Conservation (phyloP, 352 stramenopile genomes). For the Phytophthora sojae region DNA sequence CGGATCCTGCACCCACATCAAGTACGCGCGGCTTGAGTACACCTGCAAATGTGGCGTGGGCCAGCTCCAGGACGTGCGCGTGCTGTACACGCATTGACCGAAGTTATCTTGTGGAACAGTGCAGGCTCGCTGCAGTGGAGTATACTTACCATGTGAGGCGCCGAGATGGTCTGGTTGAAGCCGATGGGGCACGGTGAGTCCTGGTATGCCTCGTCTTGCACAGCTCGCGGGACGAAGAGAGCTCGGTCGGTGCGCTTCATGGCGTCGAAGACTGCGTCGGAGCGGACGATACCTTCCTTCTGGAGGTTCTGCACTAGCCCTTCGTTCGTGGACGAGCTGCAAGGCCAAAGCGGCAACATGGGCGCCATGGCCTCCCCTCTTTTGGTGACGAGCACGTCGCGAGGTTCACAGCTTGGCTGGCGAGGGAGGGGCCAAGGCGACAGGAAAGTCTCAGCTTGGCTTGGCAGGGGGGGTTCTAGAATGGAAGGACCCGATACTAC, state of each 20-base stretch:
- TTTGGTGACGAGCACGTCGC: neutral
- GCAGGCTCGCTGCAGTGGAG: neutral
- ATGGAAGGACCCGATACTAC: neutral
- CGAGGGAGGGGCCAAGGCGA: neutral
- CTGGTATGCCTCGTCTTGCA: constrained; percentile 52
- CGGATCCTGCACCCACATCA: constrained; percentile 95
- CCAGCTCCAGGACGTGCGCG: constrained; percentile 76
- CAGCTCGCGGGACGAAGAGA: constrained; percentile 61
- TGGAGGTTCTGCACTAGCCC: constrained; percentile 65
- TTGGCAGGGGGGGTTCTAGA: constrained; percentile 16
- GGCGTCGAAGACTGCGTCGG: constrained; percentile 51
- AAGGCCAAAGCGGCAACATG: constrained; percentile 42
- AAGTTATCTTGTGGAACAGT: too few species aligned
- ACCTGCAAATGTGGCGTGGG: constrained; percentile 41
- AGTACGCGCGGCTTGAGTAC: constrained; percentile 76
- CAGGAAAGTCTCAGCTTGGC: constrained; percentile 9
- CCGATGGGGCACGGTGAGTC: constrained; percentile 85
- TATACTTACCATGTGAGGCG: constrained; percentile 76
- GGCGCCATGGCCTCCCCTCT: constrained; percentile 18
- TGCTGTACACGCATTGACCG: constrained; percentile 34
- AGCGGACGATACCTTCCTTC: constrained; percentile 53
- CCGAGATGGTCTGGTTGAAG: constrained; percentile 88
- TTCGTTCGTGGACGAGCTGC: constrained; percentile 54
- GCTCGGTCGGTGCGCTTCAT: constrained; percentile 78
- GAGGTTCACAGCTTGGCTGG: constrained; percentile 28